These are phyloP conservation scores for Circinella umbellata DNA, from an alignment of 371 early-diverging fungal species.

Conservation along the genomic window DNA sequence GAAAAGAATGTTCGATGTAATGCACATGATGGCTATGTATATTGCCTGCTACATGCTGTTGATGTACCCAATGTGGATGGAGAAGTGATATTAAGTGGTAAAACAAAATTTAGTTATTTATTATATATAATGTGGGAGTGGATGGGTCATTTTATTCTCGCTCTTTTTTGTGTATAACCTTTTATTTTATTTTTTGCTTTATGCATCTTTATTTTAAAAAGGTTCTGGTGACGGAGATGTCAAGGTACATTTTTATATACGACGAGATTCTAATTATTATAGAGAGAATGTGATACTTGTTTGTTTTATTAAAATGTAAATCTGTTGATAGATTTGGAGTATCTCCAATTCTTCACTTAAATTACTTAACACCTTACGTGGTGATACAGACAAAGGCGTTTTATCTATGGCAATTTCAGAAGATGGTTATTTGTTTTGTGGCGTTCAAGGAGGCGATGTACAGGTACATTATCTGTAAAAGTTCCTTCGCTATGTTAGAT, in stretches of 20 bases:
- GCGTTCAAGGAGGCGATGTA: slow-evolving; percentile 81
- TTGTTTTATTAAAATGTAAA: too few relatives aligned
- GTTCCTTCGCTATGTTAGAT: too few relatives aligned
- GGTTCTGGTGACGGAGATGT: slow-evolving; percentile 79
- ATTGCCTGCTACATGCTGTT: slow-evolving; percentile 62
- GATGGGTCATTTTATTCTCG: too few relatives aligned
- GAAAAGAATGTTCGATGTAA: slow-evolving; percentile 60
- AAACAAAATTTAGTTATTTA: neutral
- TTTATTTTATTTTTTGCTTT: neutral
- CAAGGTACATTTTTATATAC: slow-evolving; percentile 43
- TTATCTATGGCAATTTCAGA: slow-evolving; percentile 64
- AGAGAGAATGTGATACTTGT: too few relatives aligned
- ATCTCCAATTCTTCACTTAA: slow-evolving; percentile 47
- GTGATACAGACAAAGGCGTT: slow-evolving; percentile 65
- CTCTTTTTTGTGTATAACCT: too few relatives aligned
- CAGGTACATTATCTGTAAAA: slow-evolving; percentile 36
- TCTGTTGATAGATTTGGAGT: slow-evolving; percentile 57
- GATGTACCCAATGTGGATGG: slow-evolving; percentile 59
- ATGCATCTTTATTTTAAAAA: slow-evolving; percentile 10
- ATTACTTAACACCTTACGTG: slow-evolving; percentile 48
- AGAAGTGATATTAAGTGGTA: slow-evolving; percentile 68
- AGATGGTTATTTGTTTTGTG: slow-evolving; percentile 78
- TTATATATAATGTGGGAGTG: neutral
- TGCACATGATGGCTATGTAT: slow-evolving; percentile 82
- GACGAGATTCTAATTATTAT: neutral